These are phyloP conservation scores for Pythium insidiosum DNA, from an alignment of 352 stramenopile genomes.

Conservation along the genomic window DNA sequence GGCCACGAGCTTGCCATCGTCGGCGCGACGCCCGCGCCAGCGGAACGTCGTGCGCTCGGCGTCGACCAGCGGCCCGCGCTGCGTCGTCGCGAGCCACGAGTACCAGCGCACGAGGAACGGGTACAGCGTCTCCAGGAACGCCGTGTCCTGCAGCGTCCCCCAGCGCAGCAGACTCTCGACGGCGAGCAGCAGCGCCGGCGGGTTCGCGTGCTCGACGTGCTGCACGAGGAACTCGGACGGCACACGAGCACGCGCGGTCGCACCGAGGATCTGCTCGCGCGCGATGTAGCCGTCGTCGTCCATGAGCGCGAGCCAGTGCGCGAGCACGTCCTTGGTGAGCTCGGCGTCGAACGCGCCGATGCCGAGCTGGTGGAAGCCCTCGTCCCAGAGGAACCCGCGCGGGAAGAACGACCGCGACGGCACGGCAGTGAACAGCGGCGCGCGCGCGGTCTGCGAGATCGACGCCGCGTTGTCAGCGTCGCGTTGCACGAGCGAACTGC, in stretches of 20 bases:
- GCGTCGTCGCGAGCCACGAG: slow-evolving; percentile 61
- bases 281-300: slow-evolving; percentile 87
- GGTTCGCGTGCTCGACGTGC: slow-evolving; percentile 88
- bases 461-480: slow-evolving; percentile 25
- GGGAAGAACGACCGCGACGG: slow-evolving; percentile 93
- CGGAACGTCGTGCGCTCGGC: slow-evolving; percentile 35
- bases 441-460: slow-evolving; percentile 28
- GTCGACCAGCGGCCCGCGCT: slow-evolving; percentile 30
- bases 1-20: slow-evolving; percentile 77
- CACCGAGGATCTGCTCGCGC: slow-evolving; percentile 86
- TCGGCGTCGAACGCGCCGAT: slow-evolving; percentile 65
- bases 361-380: slow-evolving; percentile 92
- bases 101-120: slow-evolving; percentile 77
- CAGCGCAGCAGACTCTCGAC: slow-evolving; percentile 75
- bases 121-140: slow-evolving; percentile 41
- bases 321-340: slow-evolving; percentile 75
- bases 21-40: slow-evolving; percentile 67
- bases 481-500: slow-evolving; percentile 65
- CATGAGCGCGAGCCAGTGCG: slow-evolving; percentile 86
- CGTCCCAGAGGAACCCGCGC: slow-evolving; percentile 91
- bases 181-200: slow-evolving; percentile 82
- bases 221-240: slow-evolving; percentile 88
- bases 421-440: slow-evolving; percentile 80
- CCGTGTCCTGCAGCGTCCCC: slow-evolving; percentile 4
- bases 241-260: slow-evolving; percentile 62